Percentiles rank a stretch among this genome's conserved stretches.
phyloP scores from a whole-genome alignment of 78 protist genomes.

The Chrysochromulina parva region DNA sequence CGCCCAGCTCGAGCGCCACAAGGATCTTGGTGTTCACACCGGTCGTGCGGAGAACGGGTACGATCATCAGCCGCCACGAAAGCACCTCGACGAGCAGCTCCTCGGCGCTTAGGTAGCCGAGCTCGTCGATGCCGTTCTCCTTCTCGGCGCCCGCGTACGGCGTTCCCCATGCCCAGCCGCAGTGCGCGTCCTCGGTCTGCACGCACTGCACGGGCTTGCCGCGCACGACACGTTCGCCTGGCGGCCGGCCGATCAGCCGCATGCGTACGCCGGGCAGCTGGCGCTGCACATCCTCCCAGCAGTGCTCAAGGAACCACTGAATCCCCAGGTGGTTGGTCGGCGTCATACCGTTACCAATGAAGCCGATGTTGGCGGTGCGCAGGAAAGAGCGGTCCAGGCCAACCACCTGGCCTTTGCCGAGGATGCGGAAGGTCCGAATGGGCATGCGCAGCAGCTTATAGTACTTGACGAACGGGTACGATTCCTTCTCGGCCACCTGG shows the following conservation, averaged over 20 bases:
- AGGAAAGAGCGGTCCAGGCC: neutral
- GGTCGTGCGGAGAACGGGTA: neutral
- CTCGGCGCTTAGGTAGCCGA: neutral
- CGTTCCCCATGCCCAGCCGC: conserved; percentile 18
- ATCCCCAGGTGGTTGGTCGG: conserved; percentile 2
- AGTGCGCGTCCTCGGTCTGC: neutral
- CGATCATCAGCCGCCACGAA: conserved; percentile 14
- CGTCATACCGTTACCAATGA: neutral
- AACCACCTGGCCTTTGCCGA: neutral
- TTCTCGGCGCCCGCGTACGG: neutral
- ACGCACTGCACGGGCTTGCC: neutral
- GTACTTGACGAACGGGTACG: neutral
- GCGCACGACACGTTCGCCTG: neutral
- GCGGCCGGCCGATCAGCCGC: neutral
- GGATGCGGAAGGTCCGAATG: conserved; percentile 3
- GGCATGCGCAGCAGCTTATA: neutral
- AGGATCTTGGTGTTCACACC: conserved; percentile 1
- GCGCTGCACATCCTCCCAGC: neutral
- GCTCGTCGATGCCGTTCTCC: neutral
- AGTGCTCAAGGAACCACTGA: conserved; percentile 12
- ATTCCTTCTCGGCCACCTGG: neutral
- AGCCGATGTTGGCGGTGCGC: neutral
- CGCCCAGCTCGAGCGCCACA: neutral
- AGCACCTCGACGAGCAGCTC: neutral
- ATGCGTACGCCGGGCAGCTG: neutral